Conservation (phyloP, 805 yeast genomes). For the Cyberlindnera xylosilytica region DNA sequence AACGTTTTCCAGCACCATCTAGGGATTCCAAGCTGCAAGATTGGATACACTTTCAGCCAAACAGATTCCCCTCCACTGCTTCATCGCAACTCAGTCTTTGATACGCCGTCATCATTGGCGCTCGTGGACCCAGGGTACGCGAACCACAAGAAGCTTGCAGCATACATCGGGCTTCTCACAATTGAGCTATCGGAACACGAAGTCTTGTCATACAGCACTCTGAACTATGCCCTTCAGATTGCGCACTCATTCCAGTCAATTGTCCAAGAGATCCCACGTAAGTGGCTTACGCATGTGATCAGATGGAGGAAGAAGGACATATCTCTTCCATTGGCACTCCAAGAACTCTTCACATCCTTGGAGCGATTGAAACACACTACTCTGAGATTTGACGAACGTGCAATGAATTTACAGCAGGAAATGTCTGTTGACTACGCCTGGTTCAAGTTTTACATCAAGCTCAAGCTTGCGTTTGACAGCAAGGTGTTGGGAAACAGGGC, state of each 20-base stretch:
- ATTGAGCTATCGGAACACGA: constrained; percentile 56
- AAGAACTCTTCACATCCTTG: constrained; percentile 7
- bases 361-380: constrained; percentile 7
- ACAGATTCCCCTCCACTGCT: background rate
- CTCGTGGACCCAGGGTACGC: constrained; percentile 49
- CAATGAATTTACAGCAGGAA: constrained; percentile 43
- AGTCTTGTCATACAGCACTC: constrained; percentile 45
- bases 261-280: constrained; percentile 24
- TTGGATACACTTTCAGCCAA: constrained; percentile 35
- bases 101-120: constrained; percentile 54
- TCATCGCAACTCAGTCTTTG: constrained; percentile 51
- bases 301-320: constrained; percentile 1
- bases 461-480: constrained; percentile 54
- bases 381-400: constrained; percentile 45
- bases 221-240: constrained; percentile 46
- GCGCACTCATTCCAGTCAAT: constrained; percentile 32
- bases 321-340: constrained; percentile 8
- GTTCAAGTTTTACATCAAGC: constrained; percentile 60
- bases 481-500: constrained; percentile 49
- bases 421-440: constrained; percentile 72
- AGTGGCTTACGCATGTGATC: constrained; percentile 28
- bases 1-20: constrained; percentile 57
- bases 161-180: constrained; percentile 53
- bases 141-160: constrained; percentile 55
- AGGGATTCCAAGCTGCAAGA: constrained; percentile 61